phyloP scores from a whole-genome alignment of 352 stramenopile genomes.

The Peronospora farinosa region DNA sequence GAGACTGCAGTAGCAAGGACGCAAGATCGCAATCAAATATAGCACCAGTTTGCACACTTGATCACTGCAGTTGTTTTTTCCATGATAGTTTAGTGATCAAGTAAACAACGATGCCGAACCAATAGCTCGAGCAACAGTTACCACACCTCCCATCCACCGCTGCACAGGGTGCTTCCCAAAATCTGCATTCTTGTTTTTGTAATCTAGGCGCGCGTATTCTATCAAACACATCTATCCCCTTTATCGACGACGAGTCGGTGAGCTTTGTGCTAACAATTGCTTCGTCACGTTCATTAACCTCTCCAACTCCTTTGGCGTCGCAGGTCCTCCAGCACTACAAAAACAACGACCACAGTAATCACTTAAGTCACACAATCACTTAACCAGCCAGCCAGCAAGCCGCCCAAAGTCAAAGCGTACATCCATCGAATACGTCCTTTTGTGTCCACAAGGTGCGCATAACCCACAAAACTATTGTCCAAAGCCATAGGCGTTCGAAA shows the following conservation, averaged over 20 bases:
- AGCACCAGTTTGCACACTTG: conserved; percentile 21
- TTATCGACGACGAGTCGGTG: conserved; percentile 25
- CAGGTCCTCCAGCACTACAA: conserved; percentile 53
- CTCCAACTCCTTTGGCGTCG: conserved; percentile 55
- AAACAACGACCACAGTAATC: conserved; percentile 8
- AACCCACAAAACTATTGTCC: conserved; percentile 85
- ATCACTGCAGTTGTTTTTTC: background rate
- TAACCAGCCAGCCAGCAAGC: background rate
- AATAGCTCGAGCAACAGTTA: conserved; percentile 7
- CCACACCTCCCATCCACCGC: too few species aligned
- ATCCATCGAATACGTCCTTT: conserved; percentile 83
- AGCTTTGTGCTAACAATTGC: conserved; percentile 50
- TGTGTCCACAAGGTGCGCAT: conserved; percentile 70
- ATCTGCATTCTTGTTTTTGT: conserved; percentile 1
- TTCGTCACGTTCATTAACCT: conserved; percentile 54
- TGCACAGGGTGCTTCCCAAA: too few species aligned
- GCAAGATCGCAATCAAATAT: conserved; percentile 26
- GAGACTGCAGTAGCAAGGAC: conserved; percentile 29
- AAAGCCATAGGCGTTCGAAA: conserved; percentile 75
- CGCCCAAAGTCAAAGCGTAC: conserved; percentile 30
- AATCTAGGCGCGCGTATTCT: conserved; percentile 6
- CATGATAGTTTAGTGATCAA: conserved; percentile 20
- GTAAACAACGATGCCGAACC: background rate
- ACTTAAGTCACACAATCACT: conserved; percentile 5
- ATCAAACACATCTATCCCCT: conserved; percentile 8